Conservation (phyloP, 108 stramenopile species). For the Cyclotella cryptica region DNA sequence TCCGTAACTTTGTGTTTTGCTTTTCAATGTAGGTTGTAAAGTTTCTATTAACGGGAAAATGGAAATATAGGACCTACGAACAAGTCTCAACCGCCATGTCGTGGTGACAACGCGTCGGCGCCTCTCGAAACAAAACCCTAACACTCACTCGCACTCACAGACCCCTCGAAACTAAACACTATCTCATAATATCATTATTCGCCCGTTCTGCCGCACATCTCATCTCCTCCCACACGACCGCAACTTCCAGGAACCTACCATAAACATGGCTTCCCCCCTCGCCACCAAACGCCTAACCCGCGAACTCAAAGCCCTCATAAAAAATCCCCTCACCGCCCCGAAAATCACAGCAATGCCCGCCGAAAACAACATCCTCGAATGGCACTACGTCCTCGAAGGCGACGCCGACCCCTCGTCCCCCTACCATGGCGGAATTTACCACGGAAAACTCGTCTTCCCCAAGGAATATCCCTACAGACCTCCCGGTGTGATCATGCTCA, state of each 20-base stretch:
- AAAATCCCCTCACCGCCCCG: constrained; percentile 79
- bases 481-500: constrained; percentile 94
- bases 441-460: constrained; percentile 85
- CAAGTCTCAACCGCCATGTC: too few species aligned
- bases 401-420: constrained; percentile 67
- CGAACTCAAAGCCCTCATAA: constrained; percentile 75
- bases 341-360: constrained; percentile 77
- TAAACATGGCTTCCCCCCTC: constrained; percentile 74
- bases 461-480: constrained; percentile 96
- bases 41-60: too few species aligned
- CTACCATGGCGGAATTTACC: constrained; percentile 82
- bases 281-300: constrained; percentile 82
- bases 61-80: too few species aligned
- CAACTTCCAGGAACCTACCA: too few species aligned
- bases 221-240: neutral
- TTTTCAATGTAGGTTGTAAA: too few species aligned
- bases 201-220: neutral
- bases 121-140: too few species aligned
- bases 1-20: too few species aligned
- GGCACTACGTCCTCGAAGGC: constrained; percentile 98
- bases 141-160: too few species aligned
- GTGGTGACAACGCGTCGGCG: too few species aligned
- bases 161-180: too few species aligned
- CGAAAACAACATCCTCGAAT: constrained; percentile 87
- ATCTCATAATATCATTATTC: too few species aligned